Evolutionary conservation across 805 yeast genomes (phyloP).

Genomic region (Debaryomyces castellii): DNA sequence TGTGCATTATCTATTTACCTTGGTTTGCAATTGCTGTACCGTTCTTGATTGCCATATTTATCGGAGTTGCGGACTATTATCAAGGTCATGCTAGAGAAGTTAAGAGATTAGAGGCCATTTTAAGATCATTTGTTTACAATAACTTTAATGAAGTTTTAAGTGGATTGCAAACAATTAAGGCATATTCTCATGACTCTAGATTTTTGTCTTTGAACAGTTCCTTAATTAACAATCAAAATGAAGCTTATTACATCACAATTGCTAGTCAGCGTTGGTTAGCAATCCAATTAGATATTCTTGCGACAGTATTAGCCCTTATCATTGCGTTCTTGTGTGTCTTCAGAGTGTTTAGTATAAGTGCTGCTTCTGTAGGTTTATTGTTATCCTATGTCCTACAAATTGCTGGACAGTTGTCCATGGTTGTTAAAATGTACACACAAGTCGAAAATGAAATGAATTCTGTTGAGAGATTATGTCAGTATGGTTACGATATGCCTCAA

Average conservation of each 20-base stretch:
- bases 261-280: constrained; percentile 41
- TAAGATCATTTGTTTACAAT: constrained; percentile 40
- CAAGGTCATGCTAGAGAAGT: constrained; percentile 40
- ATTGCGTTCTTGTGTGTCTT: constrained; percentile 34
- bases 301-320: constrained; percentile 27
- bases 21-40: constrained; percentile 42
- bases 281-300: constrained; percentile 31
- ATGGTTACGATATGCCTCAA: constrained; percentile 58
- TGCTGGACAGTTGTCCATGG: constrained; percentile 36
- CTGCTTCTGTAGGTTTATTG: constrained; percentile 38
- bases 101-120: constrained; percentile 39
- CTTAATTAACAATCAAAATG: constrained; percentile 34
- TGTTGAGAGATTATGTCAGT: constrained; percentile 35
- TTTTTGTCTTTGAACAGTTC: constrained; percentile 26
- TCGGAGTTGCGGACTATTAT: constrained; percentile 31
- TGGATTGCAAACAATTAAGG: constrained; percentile 39
- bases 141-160: constrained; percentile 37
- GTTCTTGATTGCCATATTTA: constrained; percentile 23
- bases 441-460: constrained; percentile 43
- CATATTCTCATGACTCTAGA: constrained; percentile 26
- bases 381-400: constrained; percentile 34
- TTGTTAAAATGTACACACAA: constrained; percentile 34
- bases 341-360: constrained; percentile 31
- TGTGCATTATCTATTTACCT: constrained; percentile 37
- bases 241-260: constrained; percentile 34